Percentiles rank a stretch among this genome's conserved stretches.
Evolutionary conservation across 495 filamentous ascomycete genomes (phyloP).

Genomic region (Pseudotulostoma volvatum): DNA sequence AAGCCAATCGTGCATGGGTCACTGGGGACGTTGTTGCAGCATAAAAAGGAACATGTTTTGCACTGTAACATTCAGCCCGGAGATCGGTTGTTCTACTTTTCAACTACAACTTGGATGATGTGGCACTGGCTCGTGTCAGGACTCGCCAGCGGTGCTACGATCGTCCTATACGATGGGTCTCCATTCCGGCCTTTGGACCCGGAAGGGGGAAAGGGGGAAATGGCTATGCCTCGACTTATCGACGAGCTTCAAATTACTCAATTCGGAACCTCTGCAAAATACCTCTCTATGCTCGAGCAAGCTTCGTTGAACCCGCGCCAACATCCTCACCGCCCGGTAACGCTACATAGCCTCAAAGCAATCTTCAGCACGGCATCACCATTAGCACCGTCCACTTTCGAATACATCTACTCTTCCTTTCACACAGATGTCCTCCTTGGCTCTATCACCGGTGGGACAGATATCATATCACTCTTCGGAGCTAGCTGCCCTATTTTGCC

Average conservation of each 20-base stretch:
- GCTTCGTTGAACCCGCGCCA: constrained; percentile 47
- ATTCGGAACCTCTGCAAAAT: constrained; percentile 86
- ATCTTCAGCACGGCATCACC: constrained; percentile 92
- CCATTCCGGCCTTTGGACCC: constrained; percentile 52
- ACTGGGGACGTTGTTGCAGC: constrained; percentile 74
- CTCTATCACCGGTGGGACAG: constrained; percentile 78
- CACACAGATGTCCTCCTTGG: constrained; percentile 58
- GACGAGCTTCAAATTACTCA: constrained; percentile 64
- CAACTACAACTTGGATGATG: constrained; percentile 94
- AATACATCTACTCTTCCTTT: constrained; percentile 72
- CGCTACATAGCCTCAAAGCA: constrained; percentile 43
- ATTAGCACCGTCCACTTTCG: constrained; percentile 80
- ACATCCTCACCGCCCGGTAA: constrained; percentile 28
- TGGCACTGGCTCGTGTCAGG: constrained; percentile 88
- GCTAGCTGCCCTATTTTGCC: constrained; percentile 73
- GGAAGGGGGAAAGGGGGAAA: constrained; percentile 38
- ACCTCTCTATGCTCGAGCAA: constrained; percentile 81
- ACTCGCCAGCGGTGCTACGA: constrained; percentile 59
- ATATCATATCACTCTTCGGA: constrained; percentile 89
- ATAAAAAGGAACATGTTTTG: constrained; percentile 84
- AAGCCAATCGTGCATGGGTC: constrained; percentile 89
- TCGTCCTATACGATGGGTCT: constrained; percentile 79
- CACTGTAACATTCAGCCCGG: constrained; percentile 58
- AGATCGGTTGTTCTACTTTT: constrained; percentile 67
- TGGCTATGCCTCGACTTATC: constrained; percentile 54